These are phyloP conservation scores for Aspergillus pseudotamarii DNA, from an alignment of 2,329 filamentous ascomycete genomes.

Conservation along the genomic window DNA sequence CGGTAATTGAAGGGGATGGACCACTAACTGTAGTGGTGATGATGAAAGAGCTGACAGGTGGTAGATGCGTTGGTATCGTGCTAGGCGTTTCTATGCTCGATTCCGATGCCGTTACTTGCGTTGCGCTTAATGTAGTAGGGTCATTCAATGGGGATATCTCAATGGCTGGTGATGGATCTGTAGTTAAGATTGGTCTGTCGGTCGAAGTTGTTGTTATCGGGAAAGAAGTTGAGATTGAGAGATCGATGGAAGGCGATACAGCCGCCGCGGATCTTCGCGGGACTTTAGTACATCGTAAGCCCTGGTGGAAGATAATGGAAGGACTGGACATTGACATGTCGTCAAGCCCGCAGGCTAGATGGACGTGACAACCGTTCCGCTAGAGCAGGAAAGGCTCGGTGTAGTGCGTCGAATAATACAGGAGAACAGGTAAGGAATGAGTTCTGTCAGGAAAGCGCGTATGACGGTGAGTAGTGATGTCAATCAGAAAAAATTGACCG, in stretches of 20 bases:
- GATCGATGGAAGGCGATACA: slow-evolving; percentile 11
- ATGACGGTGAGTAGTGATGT: neutral
- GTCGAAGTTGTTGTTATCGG: slow-evolving; percentile 7
- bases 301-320: slow-evolving; percentile 26
- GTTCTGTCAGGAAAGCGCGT: neutral
- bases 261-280: slow-evolving; percentile 20
- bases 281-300: slow-evolving; percentile 29
- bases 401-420: neutral
- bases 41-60: neutral
- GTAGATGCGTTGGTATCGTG: neutral
- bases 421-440: slow-evolving; percentile 1
- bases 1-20: neutral
- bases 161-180: slow-evolving; percentile 1
- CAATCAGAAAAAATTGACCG: neutral
- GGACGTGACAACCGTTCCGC: slow-evolving; percentile 4
- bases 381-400: slow-evolving; percentile 7
- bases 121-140: slow-evolving; percentile 1
- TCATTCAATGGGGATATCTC: neutral
- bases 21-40: neutral
- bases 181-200: neutral
- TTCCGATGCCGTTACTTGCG: neutral
- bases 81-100: neutral
- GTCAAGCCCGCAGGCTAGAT: slow-evolving; percentile 21
- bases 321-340: slow-evolving; percentile 32
- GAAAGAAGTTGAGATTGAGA: slow-evolving; percentile 3